Evolutionary conservation across 768 basidiomycete species (phyloP), one percentile per base, ranked within the genome.

Genomic region (Collybia sp.): DNA sequence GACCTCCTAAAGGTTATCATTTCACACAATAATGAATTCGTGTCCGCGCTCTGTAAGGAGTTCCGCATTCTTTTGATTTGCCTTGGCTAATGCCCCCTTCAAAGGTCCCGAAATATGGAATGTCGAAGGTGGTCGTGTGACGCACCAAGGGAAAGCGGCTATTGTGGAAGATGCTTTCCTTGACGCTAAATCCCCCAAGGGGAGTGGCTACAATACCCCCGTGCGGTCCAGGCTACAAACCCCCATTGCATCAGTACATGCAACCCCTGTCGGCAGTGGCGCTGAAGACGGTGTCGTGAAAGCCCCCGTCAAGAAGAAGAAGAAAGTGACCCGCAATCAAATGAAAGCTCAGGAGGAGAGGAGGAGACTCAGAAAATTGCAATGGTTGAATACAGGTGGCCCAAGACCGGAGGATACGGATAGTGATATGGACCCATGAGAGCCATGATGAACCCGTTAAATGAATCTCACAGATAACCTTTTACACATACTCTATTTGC

Each of bases 41-140:
- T 93, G 12, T 72, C 78, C 31, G 83, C 89, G 11, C 71, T 93
- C 42, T 90, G 88, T 90, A 61, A 61, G 85, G 75, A 13, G 12
- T 17, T 53, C 44, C 18, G 18, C 45, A 38, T 46, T 50, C 42
- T 42, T 48, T 45, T 45, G 16, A 34, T 8, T 25, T 25, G 25
- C 25, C 8, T 8, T 25, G 25, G 25, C 25, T 45, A 48, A 43
- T 31, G 43, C 55, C 25, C 56, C 40, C 36, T 46, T 42, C 38
- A 42, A 46, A 88, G 88, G 88, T 58, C 83, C 88, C 39, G 93
- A 97, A 68, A 93, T 94, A 53, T 98, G 95, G 94, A 78, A 94
- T 58, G 82, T 98, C 56, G 91, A 94, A 42, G 82, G 65, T 42
- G 94, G 94, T 10, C 78, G 78, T 20, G 75, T 98, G 68, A 83